These are phyloP conservation scores for Adiantum capillusveneris DNA, from an alignment of 75 land plant species.

Conservation along the genomic window DNA sequence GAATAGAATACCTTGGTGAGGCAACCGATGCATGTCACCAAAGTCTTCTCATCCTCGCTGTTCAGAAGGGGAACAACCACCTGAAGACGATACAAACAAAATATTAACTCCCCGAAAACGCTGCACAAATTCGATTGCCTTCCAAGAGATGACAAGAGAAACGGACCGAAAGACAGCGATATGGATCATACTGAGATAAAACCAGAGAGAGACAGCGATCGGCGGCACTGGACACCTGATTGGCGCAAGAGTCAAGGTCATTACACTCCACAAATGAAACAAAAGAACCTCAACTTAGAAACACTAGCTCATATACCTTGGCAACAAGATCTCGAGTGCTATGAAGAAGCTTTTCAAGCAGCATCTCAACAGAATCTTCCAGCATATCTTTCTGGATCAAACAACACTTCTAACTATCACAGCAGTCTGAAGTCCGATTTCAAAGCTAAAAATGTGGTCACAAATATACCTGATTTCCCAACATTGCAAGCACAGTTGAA, in stretches of 20 bases:
- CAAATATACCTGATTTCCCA: conserved; percentile 72
- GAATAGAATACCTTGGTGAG: conserved; percentile 93
- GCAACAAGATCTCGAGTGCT: conserved; percentile 55
- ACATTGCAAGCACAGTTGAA: conserved; percentile 71
- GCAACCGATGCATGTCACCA: conserved; percentile 87
- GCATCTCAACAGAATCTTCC: conserved; percentile 80
- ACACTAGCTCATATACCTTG: conserved; percentile 51
- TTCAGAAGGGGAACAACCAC: conserved; percentile 85
- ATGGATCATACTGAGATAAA: conserved; percentile 77
- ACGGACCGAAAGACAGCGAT: conserved; percentile 79
- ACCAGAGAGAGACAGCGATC: conserved; percentile 68
- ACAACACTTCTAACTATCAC: neutral
- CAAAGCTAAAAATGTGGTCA: neutral
- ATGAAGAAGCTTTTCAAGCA: conserved; percentile 91
- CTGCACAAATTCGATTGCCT: neutral
- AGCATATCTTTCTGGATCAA: conserved; percentile 59
- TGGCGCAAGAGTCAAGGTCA: neutral
- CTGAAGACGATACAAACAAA: conserved; percentile 29
- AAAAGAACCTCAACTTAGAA: too few relatives aligned
- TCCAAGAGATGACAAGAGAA: neutral
- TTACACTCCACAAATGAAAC: too few relatives aligned
- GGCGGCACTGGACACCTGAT: conserved; percentile 82
- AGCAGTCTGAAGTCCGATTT: neutral
- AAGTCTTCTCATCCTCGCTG: conserved; percentile 87
- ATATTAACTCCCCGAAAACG: neutral